Evolutionary conservation across 768 basidiomycete species (phyloP), one percentile per base, ranked within the genome.

Genomic region (Suillus ampliporus): DNA sequence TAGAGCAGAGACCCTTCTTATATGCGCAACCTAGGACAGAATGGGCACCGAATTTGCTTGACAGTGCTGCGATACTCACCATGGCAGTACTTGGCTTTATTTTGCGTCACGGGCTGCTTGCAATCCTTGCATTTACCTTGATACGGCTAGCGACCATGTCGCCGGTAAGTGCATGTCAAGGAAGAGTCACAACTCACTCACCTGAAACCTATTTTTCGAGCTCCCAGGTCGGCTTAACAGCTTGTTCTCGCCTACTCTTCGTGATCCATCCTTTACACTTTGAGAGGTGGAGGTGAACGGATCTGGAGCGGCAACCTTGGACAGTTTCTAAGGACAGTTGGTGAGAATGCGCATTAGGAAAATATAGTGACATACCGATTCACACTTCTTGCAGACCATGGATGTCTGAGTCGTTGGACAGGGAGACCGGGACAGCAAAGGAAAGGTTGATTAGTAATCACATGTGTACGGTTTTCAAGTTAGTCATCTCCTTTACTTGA

Each of bases 311-410:
- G 93, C 93, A 50, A 95, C 84, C 76, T 92, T 94, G 61, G 92
- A 94, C 60, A 93, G 85, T 93, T 95, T 95, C 92, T 95, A 66
- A 40, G 14, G 48, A 34, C 4, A 46, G 2, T 31, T 5, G 1
- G 19, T 70, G 31, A 69, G 50, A 31, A 46, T 5, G 34, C n/a
- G 0, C n/a, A 23, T 53, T 19, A 31, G 10, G 7, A 62, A 66
- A 64, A 65, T 47, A 62, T 67, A 65, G 66, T 60, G 10, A 74
- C 83, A 46, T 63, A 86, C 92, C 76, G 84, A 80, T 79, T 92
- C 91, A 76, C 92, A 94, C 82, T 92, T 94, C 77, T 84, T 88
- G 81, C 92, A 94, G 66, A 94, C 92, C 92, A 94, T 94, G 77
- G 44, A 52, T 38, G 62, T 66, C 53, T 26, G 48, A 19, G 48